These are phyloP conservation scores for Dipodascopsis uninucleata DNA, from an alignment of 805 yeast species.

Conservation along the genomic window DNA sequence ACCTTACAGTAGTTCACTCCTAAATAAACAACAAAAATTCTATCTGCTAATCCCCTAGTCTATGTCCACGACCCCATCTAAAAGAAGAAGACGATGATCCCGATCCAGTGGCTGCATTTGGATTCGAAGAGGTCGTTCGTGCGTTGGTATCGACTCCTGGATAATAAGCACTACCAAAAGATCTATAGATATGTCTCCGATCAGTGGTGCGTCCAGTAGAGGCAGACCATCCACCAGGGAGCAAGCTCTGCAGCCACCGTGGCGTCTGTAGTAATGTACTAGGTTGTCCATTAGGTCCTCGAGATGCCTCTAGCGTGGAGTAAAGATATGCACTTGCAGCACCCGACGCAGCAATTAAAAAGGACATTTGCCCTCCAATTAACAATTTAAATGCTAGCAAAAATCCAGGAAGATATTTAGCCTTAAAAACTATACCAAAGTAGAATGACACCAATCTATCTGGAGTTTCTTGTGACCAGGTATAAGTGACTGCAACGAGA, in stretches of 20 bases:
- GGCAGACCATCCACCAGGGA: conserved; percentile 28
- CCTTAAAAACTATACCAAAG: conserved; percentile 34
- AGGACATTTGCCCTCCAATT: conserved; percentile 31
- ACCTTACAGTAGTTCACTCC: background rate
- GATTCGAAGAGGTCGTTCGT: background rate
- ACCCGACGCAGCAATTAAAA: conserved; percentile 33
- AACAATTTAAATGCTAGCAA: conserved; percentile 33
- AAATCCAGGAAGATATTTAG: conserved; percentile 36
- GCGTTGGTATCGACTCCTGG: conserved; percentile 5
- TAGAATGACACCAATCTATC: conserved; percentile 31
- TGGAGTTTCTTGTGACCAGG: conserved; percentile 40
- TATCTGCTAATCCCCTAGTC: conserved; percentile 8
- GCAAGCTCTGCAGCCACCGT: conserved; percentile 9
- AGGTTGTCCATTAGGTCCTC: conserved; percentile 17
- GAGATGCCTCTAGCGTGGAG: conserved; percentile 34
- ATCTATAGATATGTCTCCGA: conserved; percentile 15
- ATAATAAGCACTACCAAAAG: conserved; percentile 28
- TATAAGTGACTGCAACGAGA: conserved; percentile 37
- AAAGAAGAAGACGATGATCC: background rate
- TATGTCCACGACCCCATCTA: conserved; percentile 16
- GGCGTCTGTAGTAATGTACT: conserved; percentile 25
- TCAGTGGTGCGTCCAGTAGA: conserved; percentile 25
- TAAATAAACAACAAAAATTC: background rate
- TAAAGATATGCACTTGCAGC: conserved; percentile 36
- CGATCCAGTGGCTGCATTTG: background rate